Percentiles rank a stretch among this genome's conserved stretches.
phyloP scores from a whole-genome alignment of 2,329 filamentous ascomycete genomes.

The Claviceps sp. region DNA sequence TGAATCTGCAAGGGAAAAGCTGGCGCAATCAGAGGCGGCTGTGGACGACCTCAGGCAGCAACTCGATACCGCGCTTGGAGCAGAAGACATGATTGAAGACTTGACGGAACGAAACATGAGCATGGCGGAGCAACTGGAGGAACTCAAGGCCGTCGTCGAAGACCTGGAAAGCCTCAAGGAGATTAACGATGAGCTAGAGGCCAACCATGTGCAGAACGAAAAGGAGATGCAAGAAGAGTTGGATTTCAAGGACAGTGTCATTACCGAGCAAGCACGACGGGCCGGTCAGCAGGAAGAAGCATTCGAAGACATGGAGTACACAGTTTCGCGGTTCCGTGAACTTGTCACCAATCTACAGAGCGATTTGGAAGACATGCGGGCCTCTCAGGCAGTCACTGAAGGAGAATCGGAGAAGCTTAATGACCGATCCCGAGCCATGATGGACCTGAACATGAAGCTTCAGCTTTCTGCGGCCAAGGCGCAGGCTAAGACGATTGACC shows the following conservation, averaged over 20 bases:
- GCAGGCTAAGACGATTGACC: conserved; percentile 85
- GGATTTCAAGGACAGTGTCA: conserved; percentile 72
- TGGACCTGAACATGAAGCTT: conserved; percentile 91
- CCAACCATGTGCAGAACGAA: conserved; percentile 84
- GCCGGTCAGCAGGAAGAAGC: conserved; percentile 63
- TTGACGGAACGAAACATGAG: conserved; percentile 77
- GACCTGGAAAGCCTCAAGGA: conserved; percentile 85
- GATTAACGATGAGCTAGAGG: conserved; percentile 85
- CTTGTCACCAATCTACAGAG: conserved; percentile 74
- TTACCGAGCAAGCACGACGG: conserved; percentile 67
- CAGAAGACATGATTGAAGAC: conserved; percentile 89
- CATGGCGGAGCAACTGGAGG: conserved; percentile 69
- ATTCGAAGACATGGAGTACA: conserved; percentile 82
- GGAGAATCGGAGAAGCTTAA: conserved; percentile 84
- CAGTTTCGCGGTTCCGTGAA: conserved; percentile 75
- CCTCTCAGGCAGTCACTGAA: conserved; percentile 84
- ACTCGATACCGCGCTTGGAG: conserved; percentile 74
- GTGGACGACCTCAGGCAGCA: conserved; percentile 83
- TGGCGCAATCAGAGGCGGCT: conserved; percentile 57
- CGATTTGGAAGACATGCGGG: conserved; percentile 83
- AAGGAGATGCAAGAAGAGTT: conserved; percentile 91
- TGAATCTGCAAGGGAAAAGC: conserved; percentile 55
- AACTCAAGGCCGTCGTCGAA: conserved; percentile 68
- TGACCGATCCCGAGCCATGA: conserved; percentile 80
- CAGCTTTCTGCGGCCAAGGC: conserved; percentile 83